Evolutionary conservation across 805 yeast species (phyloP), one percentile per base, ranked within the genome.

Genomic region (Debaryomyces prosopidis): DNA sequence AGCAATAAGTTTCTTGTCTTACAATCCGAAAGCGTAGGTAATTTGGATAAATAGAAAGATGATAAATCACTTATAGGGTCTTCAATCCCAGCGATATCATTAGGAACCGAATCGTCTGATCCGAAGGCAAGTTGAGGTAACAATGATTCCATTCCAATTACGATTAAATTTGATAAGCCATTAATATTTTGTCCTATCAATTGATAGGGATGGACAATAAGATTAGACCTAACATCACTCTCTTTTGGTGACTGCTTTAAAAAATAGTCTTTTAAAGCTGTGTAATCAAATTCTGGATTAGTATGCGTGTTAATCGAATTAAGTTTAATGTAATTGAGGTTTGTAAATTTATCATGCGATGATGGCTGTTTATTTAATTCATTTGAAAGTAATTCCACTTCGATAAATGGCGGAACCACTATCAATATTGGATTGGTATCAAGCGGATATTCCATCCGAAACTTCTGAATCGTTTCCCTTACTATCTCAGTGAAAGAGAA

Each of bases 21-120:
- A n/a, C 52, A 55, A 14, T 54, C 58, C 5, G 70, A 28, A 12
- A 45, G 39, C 8, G 45, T 15, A 11, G 39, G 19, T 15, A 56
- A 41, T 42, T 51, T 62, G 9, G 44, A 41, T 15, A 59, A 28
- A 39, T 57, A 62, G 15, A 54, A 51, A 12, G 36, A 30, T 4
- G 52, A 36, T 27, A 62, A 49, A 41, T 60, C 65, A 18, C 42
- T 48, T 18, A 44, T 33, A 12, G 65, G 61, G 27, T 57, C 57
- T 12, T 47, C 42, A 2, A 62, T 47, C 14, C 63, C 65, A 7
- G 50, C 18, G 15, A 57, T 46, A 15, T 47, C 34, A 5, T 40
- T 41, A 6, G 39, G 26, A 5, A 20, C 14, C 31, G 30, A 20
- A 12, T 26, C 18, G 7, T 5, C 11, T 12, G 43, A 26, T 3